Evolutionary conservation across 2,329 filamentous ascomycete genomes (phyloP), one percentile per base, ranked within the genome.

Genomic region (Fusarium sp.): DNA sequence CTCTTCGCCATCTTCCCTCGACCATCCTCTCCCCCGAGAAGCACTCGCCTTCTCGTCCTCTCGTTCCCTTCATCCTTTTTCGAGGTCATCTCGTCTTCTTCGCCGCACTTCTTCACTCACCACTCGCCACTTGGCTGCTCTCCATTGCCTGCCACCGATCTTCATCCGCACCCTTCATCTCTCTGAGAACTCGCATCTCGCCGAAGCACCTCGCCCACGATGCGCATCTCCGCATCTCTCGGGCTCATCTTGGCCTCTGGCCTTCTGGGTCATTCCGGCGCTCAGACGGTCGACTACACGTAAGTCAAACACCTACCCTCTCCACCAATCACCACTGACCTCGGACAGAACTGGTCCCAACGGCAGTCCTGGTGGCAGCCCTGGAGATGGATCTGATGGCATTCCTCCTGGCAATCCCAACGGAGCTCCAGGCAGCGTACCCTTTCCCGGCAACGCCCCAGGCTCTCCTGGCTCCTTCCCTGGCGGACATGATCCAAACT

Each of bases 191-290:
- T 47, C 13, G 45, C 47, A 20, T n/a, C 35, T 62, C 42, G 22
- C 54, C 52, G 63, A 71, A 68, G 61, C 54, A 20, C 60, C 38
- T 65, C 61, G 61, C 61, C 57, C 76, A 81, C 73, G 75, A 87
- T 87, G 85, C 84, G 83, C 78, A 75, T 79, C 64, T 68, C 72
- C 69, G 76, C 80, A 56, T 79, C 82, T 67, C 70, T 86, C 68
- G 78, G 80, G 72, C 79, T 79, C 77, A 63, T 86, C 54, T 68
- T 79, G 74, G 81, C 81, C 75, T 70, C 82, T 66, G 79, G 81
- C 65, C 78, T 84, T 69, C 62, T 84, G 60, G 74, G 79, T 10
- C 71, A 76, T 35, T 77, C 79, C 56, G 71, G 76, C 50, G 82
- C 80, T n/a, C 81, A 82, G 62, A 77, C 79, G 35, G 78, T 78